Conservation (phyloP, 1,284 basidiomycete genomes). For the Ceratobasidium sp. region DNA sequence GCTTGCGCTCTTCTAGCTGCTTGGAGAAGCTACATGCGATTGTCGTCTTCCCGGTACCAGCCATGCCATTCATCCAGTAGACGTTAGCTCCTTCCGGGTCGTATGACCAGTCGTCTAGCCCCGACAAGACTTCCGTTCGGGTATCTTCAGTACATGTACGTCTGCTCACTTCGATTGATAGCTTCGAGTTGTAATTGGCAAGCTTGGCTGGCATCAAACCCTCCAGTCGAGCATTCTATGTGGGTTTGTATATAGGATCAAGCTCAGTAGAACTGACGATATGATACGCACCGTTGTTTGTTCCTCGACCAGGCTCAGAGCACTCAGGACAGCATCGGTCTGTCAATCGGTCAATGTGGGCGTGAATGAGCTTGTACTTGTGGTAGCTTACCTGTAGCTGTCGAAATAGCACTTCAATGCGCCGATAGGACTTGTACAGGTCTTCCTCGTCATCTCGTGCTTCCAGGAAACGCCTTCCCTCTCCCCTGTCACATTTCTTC, state of each 20-base stretch:
- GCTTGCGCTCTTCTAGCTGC: slow-evolving; percentile 35
- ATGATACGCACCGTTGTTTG: background rate
- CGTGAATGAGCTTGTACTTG: background rate
- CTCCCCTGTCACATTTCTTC: background rate
- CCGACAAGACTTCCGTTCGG: too few species aligned
- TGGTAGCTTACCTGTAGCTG: background rate
- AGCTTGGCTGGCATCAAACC: background rate
- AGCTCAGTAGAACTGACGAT: background rate
- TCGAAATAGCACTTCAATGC: background rate
- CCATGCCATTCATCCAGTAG: slow-evolving; percentile 47
- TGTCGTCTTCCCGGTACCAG: slow-evolving; percentile 47
- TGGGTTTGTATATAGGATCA: background rate
- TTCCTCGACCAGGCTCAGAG: background rate
- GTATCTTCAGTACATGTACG: background rate
- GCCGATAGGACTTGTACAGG: background rate
- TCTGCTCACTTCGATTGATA: background rate
- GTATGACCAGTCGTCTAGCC: too few species aligned
- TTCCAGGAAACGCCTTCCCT: background rate
- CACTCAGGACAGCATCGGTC: background rate
- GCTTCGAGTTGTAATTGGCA: background rate
- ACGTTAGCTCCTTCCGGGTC: too few species aligned
- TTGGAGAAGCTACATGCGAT: slow-evolving; percentile 43
- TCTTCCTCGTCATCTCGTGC: background rate
- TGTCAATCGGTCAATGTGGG: background rate
- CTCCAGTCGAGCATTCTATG: background rate